phyloP scores from a whole-genome alignment of 2,329 filamentous ascomycete species.

The Fusarium decemcellulare region DNA sequence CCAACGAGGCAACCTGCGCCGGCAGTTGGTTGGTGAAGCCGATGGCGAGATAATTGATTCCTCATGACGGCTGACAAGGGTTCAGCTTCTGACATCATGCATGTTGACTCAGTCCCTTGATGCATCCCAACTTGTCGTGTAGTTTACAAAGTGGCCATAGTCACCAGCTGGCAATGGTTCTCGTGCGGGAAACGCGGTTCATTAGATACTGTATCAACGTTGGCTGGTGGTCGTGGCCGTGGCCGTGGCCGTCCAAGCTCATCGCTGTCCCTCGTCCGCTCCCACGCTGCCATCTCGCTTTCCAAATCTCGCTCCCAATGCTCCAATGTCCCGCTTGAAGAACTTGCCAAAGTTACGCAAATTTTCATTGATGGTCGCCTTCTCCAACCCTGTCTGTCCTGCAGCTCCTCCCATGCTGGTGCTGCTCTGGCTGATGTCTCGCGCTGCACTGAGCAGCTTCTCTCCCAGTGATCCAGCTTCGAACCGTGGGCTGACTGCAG shows the following conservation, averaged over 20 bases:
- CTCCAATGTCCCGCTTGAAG: slow-evolving; percentile 89
- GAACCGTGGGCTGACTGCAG: slow-evolving; percentile 69
- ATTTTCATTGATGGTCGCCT: slow-evolving; percentile 90
- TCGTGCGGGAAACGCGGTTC: background rate
- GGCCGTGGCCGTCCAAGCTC: background rate
- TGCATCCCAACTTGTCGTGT: too few relatives aligned
- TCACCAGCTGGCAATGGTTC: background rate
- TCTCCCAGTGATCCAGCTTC: slow-evolving; percentile 88
- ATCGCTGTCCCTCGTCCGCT: slow-evolving; percentile 45
- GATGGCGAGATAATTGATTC: slow-evolving; percentile 30
- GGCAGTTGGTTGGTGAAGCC: slow-evolving; percentile 2
- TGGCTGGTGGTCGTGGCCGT: too few relatives aligned
- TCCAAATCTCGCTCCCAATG: slow-evolving; percentile 81
- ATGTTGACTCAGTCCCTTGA: background rate
- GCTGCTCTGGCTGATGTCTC: slow-evolving; percentile 80
- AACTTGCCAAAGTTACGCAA: slow-evolving; percentile 97
- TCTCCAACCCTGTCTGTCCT: slow-evolving; percentile 63
- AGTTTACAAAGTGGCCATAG: slow-evolving; percentile 1
- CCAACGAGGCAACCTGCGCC: background rate
- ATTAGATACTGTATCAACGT: background rate
- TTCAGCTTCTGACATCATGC: slow-evolving; percentile 5
- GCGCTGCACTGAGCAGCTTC: slow-evolving; percentile 88
- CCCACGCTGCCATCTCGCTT: slow-evolving; percentile 65
- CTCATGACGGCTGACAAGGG: slow-evolving; percentile 33
- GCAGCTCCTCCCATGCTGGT: slow-evolving; percentile 45